Evolutionary conservation across 1,284 basidiomycete species (phyloP).

Genomic region (Taiwanofungus camphoratus): DNA sequence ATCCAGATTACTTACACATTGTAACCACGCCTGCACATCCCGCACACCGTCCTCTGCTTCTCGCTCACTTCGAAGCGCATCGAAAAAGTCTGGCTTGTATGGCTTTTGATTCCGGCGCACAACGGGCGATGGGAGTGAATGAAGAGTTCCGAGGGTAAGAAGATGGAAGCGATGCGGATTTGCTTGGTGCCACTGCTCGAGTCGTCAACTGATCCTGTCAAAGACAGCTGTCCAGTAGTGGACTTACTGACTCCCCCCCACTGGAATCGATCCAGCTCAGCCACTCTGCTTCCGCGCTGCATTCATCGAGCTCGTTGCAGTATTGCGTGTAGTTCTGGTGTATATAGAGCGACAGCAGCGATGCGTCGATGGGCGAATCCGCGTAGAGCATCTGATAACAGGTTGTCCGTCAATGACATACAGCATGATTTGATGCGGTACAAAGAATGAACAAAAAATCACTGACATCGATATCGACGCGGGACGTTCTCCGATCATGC

Average conservation of each 20-base stretch:
- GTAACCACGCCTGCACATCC: conserved; percentile 54
- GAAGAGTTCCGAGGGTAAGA: conserved; percentile 70
- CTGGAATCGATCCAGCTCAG: conserved; percentile 80
- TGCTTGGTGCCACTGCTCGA: conserved; percentile 61
- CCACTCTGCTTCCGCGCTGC: conserved; percentile 66
- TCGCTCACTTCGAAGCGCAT: conserved; percentile 45
- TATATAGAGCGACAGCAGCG: conserved; percentile 83
- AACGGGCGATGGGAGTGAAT: conserved; percentile 85
- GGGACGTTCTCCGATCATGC: conserved; percentile 65
- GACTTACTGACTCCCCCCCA: conserved; percentile 55
- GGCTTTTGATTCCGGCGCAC: conserved; percentile 72
- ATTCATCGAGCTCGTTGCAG: conserved; percentile 75
- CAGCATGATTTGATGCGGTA: not conserved
- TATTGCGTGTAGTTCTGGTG: conserved; percentile 92
- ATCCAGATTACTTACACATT: conserved; percentile 21
- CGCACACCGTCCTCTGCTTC: conserved; percentile 53
- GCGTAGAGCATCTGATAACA: conserved; percentile 61
- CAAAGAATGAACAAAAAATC: not conserved
- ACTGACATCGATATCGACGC: conserved; percentile 78
- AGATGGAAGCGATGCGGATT: conserved; percentile 86
- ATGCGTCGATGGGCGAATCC: conserved; percentile 87
- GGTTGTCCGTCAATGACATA: not conserved
- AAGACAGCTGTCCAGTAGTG: conserved; percentile 1
- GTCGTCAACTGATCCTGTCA: not conserved
- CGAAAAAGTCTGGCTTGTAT: conserved; percentile 72